Base-by-base conservation (phyloP, 495 filamentous ascomycete species). In the Mycothermus thermophilus region DNA sequence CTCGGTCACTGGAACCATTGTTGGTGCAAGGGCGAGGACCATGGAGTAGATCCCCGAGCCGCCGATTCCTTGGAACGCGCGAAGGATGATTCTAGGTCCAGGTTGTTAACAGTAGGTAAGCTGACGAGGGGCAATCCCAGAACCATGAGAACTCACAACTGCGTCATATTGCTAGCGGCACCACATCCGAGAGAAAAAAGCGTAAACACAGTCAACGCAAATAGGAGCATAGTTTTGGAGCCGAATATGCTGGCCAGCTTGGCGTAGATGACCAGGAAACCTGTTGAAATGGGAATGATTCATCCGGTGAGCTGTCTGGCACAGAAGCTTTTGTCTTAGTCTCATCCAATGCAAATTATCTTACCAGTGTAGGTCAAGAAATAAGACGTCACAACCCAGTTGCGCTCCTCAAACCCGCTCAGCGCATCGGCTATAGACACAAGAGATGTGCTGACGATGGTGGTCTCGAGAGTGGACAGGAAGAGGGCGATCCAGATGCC, bases 311-410 rank as follows among this genome's bases (percentile, higher is more conserved):
- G n/a, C n/a, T n/a, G n/a, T n/a, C n/a, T n/a, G n/a, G n/a, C n/a
- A n/a, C n/a, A n/a, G n/a, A n/a, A n/a, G n/a, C n/a, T n/a, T n/a
- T n/a, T n/a, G n/a, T n/a, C n/a, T n/a, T n/a, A n/a, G n/a, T n/a
- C n/a, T n/a, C n/a, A n/a, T n/a, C n/a, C n/a, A n/a, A n/a, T n/a
- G n/a, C n/a, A n/a, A n/a, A n/a, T n/a, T n/a, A n/a, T n/a, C n/a
- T n/a, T n/a, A n/a, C n/a, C n/a, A 14, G 69, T 65, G 31, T 74
- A 74, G 2, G 63, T 71, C 27, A 75, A 43, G 10, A 75, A 47
- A 41, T 77, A 79, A 10, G 59, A n/a, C 56, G 67, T 70, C 20
- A 75, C 58, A 10, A 79, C 56, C 74, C 71, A 77, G 33, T 57
- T 60, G 18, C 52, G 47, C 30, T 65, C 48, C 16, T 57, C 46